Evolutionary conservation across 2,329 filamentous ascomycete species (phyloP).

Genomic region (Coniella vitis): DNA sequence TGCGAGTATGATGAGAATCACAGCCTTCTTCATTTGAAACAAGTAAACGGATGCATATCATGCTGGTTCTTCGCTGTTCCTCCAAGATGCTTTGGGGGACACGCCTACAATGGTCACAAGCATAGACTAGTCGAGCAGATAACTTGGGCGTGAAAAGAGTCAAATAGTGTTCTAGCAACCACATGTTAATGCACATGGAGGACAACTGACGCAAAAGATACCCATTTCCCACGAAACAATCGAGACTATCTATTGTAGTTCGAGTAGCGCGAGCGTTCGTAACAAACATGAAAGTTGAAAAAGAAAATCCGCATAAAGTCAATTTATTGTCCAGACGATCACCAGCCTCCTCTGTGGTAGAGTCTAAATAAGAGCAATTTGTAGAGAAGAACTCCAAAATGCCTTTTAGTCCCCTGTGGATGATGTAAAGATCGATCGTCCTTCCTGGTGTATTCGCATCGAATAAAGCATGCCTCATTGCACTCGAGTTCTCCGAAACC

Average conservation of each 20-base stretch:
- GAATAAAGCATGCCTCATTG: constrained; percentile 44
- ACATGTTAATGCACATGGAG: background rate
- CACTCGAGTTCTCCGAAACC: constrained; percentile 45
- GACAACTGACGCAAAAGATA: constrained; percentile 8
- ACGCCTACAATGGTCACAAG: too few relatives aligned
- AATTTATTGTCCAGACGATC: constrained; percentile 49
- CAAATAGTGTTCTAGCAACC: too few relatives aligned
- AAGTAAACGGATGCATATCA: too few relatives aligned
- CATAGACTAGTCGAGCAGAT: too few relatives aligned
- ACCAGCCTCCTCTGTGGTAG: constrained; percentile 35
- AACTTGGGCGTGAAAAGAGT: too few relatives aligned
- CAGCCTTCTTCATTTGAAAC: too few relatives aligned
- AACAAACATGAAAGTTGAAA: constrained; percentile 2
- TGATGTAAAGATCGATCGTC: constrained; percentile 25
- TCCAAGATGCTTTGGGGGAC: too few relatives aligned
- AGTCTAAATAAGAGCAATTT: constrained; percentile 47
- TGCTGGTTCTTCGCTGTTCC: too few relatives aligned
- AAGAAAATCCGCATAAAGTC: constrained; percentile 31
- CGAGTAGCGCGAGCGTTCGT: constrained; percentile 9
- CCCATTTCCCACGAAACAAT: constrained; percentile 29
- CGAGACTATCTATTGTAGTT: constrained; percentile 33
- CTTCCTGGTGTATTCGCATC: constrained; percentile 38
- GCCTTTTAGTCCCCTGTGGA: constrained; percentile 36
- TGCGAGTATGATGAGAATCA: too few relatives aligned
- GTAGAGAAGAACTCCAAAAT: constrained; percentile 39